These are phyloP conservation scores for Prunus dulcis DNA, from an alignment of 306 rosid genomes.

Conservation along the genomic window DNA sequence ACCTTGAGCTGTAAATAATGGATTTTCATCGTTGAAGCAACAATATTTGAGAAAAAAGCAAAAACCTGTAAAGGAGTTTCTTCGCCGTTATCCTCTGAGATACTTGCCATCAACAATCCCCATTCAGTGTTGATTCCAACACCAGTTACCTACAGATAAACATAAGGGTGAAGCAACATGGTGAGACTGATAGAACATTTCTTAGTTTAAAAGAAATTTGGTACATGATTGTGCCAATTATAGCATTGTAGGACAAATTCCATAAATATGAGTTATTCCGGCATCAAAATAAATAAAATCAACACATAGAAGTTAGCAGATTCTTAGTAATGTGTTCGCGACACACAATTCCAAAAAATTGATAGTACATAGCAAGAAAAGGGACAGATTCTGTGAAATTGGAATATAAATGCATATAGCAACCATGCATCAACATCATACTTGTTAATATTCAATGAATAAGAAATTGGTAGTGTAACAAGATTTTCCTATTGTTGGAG, in stretches of 20 bases:
- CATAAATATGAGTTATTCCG: not conserved
- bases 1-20: constrained; percentile 11
- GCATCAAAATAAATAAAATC: not conserved
- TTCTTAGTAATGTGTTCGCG: not conserved
- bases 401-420: not conserved
- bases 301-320: not conserved
- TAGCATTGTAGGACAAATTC: not conserved
- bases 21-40: constrained; percentile 15
- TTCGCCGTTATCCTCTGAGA: constrained; percentile 94
- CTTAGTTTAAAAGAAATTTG: not conserved
- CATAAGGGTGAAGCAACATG: constrained; percentile 13
- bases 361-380: not conserved
- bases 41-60: constrained; percentile 14
- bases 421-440: not conserved
- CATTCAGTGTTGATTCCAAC: constrained; percentile 99
- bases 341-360: not conserved
- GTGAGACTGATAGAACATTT: not conserved
- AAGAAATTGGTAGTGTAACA: no score
- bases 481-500: no score
- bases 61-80: constrained; percentile 97
- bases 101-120: constrained; percentile 99
- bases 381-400: not conserved
- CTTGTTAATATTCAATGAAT: not conserved
- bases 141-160: constrained; percentile 69
- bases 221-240: not conserved